Evolutionary conservation across 306 rosid genomes (phyloP), one percentile per base, ranked within the genome.

Genomic region (Prunus mira): DNA sequence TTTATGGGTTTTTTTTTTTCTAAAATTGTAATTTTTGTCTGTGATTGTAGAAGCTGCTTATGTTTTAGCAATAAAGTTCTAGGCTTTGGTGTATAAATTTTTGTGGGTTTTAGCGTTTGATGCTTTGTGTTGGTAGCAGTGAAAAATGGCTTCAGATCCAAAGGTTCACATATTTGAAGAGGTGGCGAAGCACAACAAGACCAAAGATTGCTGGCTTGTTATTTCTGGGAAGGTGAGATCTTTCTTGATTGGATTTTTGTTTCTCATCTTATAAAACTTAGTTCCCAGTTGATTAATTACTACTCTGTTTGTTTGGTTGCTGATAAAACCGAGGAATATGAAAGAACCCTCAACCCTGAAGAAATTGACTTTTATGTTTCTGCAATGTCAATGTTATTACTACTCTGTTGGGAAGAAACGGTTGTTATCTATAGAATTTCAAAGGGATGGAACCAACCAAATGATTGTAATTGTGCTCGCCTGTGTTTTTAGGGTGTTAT

Each of bases 191-290:
- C 98, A 94, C 85, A 89, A 85, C 82, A 69, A 86, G 74, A 86
- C 88, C 74, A 85, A 90, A 85, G 98, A 94, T 89, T 94, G 98
- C 74, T 94, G 98, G 97, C 89, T 94, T 62, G 41, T 94, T 58
- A 83, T 94, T 52, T 79, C 89, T 41, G 97, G 97, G 55, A 91
- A 94, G 98, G 98, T 94, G 65, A 57, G 85, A 74, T 86, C 77
- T 49, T 79, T 83, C 61, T 55, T 28, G 3, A 25, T 76, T 82
- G 46, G 2, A 11, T 45, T 27, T 66, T 66, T 18, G 52, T 7
- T 34, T 15, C 4, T 56, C 27, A 17, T 47, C 20, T 18, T 78
- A 65, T 10, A 27, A 24, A 50, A 32, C 72, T 66, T 12, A 34
- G 38, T 69, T 30, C 69, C 34, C 57, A 73, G 57, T 65, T 71